Percentiles rank a stretch among this genome's conserved stretches.
Evolutionary conservation across 441 rosid genomes (phyloP).

Genomic region (Melastoma candidum): DNA sequence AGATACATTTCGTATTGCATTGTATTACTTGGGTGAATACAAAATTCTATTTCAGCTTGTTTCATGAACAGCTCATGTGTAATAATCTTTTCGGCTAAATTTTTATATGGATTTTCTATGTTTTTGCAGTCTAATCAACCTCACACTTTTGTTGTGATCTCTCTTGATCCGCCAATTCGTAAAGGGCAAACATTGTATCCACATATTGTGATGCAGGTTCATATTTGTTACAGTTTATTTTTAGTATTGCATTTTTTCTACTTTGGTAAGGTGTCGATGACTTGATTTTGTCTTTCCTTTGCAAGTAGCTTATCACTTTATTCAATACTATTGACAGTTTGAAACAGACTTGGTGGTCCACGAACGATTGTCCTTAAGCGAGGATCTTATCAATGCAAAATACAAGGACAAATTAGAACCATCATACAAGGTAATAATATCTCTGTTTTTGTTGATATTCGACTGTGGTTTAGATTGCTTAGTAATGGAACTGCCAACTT

Average conservation of each 20-base stretch:
- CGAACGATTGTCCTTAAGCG: conserved; percentile 47
- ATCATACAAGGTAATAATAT: conserved; percentile 61
- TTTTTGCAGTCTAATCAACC: conserved; percentile 79
- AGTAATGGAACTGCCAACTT: background rate
- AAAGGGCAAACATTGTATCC: conserved; percentile 96
- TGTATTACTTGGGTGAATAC: no score
- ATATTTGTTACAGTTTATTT: conserved; percentile 1
- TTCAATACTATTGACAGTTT: conserved; percentile 35
- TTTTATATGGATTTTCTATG: conserved; percentile 7
- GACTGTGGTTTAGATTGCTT: background rate
- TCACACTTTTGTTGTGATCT: conserved; percentile 79
- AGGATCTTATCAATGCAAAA: conserved; percentile 69
- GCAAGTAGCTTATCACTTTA: conserved; percentile 1
- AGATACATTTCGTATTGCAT: no score
- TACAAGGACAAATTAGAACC: conserved; percentile 83
- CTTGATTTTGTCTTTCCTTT: conserved; percentile 1
- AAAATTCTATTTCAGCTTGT: no score
- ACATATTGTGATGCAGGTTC: conserved; percentile 90
- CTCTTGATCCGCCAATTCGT: conserved; percentile 93
- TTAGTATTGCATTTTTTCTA: conserved; percentile 5
- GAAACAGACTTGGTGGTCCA: conserved; percentile 69
- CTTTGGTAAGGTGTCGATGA: conserved; percentile 5
- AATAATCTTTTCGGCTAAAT: background rate
- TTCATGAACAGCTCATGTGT: background rate
- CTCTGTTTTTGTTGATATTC: background rate